These are phyloP conservation scores for Filosporella fistucella DNA, from an alignment of 495 filamentous ascomycete species.

Conservation along the genomic window DNA sequence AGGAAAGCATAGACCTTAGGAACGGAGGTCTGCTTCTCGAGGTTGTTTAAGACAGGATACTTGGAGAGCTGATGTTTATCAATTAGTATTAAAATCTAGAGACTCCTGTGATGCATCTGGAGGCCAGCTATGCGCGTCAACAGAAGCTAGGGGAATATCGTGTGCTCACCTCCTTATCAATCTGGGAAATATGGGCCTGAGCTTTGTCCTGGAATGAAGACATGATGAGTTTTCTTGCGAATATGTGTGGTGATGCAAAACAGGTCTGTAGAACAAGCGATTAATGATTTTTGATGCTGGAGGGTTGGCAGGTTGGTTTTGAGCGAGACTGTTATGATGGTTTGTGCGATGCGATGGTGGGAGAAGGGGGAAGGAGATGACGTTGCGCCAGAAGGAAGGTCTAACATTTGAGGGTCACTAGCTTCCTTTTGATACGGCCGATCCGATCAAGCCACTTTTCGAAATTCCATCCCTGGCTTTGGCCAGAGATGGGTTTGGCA, in stretches of 20 bases:
- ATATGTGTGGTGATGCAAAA: no score
- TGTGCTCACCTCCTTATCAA: conserved; percentile 91
- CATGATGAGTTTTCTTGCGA: conserved; percentile 46
- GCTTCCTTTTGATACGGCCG: no score
- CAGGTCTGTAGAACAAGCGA: no score
- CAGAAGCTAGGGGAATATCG: neutral
- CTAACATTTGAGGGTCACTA: no score
- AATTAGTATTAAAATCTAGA: conserved; percentile 3
- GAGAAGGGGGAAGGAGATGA: neutral
- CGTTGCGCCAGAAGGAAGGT: no score
- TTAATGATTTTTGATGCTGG: no score
- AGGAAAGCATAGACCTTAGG: conserved; percentile 96
- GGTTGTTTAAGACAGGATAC: conserved; percentile 90
- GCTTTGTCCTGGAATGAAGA: conserved; percentile 84
- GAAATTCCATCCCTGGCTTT: no score
- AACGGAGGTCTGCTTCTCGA: conserved; percentile 91
- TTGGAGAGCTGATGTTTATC: conserved; percentile 78
- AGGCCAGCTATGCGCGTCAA: neutral
- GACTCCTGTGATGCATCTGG: neutral
- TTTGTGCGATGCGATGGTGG: neutral
- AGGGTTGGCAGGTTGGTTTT: no score
- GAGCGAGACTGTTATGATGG: neutral
- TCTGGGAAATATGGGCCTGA: conserved; percentile 81
- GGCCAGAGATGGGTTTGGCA: no score
- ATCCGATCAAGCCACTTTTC: no score